phyloP scores from a whole-genome alignment of 108 stramenopile species.

The Nannochloropsis oceanica region DNA sequence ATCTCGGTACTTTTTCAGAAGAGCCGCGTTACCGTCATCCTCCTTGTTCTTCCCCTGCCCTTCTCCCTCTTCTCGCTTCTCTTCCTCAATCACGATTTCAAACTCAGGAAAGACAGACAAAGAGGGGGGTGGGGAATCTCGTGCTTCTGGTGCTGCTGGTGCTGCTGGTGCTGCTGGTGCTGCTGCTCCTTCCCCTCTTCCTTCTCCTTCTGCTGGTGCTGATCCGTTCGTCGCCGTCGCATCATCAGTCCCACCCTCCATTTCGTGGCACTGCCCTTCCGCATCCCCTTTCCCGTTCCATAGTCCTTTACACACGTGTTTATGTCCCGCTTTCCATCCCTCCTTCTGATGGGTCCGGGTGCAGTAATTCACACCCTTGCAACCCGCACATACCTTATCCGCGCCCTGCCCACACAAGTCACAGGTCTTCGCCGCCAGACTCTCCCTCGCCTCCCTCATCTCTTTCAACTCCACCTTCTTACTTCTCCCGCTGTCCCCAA shows the following conservation, averaged over 20 bases:
- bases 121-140: not conserved
- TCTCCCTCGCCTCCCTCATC: not conserved
- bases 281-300: not conserved
- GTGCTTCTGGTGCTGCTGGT: not conserved
- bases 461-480: not conserved
- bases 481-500: not conserved
- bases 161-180: no score
- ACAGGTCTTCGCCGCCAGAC: not conserved
- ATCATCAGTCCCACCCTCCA: not conserved
- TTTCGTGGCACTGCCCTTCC: not conserved
- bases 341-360: not conserved
- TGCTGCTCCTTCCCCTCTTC: no score
- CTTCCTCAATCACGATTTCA: not conserved
- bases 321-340: not conserved
- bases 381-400: not conserved
- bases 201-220: no score
- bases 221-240: not conserved
- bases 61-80: not conserved
- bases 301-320: not conserved
- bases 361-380: not conserved
- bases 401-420: not conserved
- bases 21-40: not conserved
- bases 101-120: not conserved
- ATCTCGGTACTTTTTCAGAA: not conserved
- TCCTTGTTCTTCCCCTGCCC: not conserved